A percentile compares a stretch with the other conserved stretches of the same genome.
phyloP scores from a whole-genome alignment of 2,329 filamentous ascomycete species.

The Colletotrichum sp. region DNA sequence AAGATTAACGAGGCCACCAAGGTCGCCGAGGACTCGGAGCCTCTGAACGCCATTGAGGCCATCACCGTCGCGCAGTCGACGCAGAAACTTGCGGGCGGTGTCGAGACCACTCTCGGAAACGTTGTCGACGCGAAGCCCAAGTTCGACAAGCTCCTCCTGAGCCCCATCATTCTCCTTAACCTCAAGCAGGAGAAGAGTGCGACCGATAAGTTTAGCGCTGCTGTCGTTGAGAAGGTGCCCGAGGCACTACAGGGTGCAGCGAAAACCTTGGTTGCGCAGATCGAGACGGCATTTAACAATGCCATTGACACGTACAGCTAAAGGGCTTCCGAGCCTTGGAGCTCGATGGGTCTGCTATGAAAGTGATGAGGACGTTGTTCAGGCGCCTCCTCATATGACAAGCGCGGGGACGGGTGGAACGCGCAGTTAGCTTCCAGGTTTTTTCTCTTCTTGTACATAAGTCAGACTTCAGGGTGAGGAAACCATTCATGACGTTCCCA shows the following conservation, averaged over 20 bases:
- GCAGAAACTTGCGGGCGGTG: conserved; percentile 35
- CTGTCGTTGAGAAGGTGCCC: conserved; percentile 45
- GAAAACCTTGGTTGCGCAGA: conserved; percentile 36
- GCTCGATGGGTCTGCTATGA: neutral
- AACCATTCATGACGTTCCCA: neutral
- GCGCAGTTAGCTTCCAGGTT: neutral
- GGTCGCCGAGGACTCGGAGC: conserved; percentile 38
- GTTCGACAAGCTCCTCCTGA: conserved; percentile 47
- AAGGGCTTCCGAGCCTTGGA: neutral
- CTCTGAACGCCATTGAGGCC: conserved; percentile 42
- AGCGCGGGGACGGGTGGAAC: neutral
- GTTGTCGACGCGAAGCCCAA: conserved; percentile 44
- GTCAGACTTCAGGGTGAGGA: neutral
- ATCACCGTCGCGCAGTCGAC: conserved; percentile 42
- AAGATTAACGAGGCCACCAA: conserved; percentile 43
- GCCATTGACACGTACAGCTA: conserved; percentile 37
- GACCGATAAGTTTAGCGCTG: conserved; percentile 39
- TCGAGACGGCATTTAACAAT: conserved; percentile 41
- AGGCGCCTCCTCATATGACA: neutral
- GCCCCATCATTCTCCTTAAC: conserved; percentile 46
- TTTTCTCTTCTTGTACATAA: neutral
- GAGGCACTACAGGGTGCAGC: conserved; percentile 34
- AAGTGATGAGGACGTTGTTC: neutral
- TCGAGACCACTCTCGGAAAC: conserved; percentile 42
- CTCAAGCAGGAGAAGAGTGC: conserved; percentile 44